These are phyloP conservation scores for Rhexocercosporidium sp. DNA, from an alignment of 2,329 filamentous ascomycete species.

Conservation along the genomic window DNA sequence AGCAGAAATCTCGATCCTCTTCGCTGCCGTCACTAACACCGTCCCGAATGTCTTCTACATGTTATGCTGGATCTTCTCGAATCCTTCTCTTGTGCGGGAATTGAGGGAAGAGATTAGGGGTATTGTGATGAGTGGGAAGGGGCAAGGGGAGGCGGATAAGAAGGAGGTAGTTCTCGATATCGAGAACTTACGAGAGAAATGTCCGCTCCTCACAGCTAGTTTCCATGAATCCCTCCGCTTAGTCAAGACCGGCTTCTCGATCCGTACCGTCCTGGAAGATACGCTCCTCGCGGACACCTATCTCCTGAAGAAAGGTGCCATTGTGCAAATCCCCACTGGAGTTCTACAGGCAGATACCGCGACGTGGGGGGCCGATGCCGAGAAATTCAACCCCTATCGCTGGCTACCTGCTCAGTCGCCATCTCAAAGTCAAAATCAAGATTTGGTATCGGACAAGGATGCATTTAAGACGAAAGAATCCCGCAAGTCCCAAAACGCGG, in stretches of 20 bases:
- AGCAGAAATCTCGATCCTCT: slow-evolving; percentile 42
- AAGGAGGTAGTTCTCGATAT: slow-evolving; percentile 43
- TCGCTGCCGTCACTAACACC: slow-evolving; percentile 43
- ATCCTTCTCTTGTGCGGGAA: slow-evolving; percentile 37
- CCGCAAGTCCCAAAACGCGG: slow-evolving; percentile 19
- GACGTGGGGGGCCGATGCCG: slow-evolving; percentile 51
- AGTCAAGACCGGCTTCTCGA: slow-evolving; percentile 44
- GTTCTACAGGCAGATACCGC: slow-evolving; percentile 47
- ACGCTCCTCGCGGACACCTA: slow-evolving; percentile 47
- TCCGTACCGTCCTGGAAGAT: slow-evolving; percentile 48
- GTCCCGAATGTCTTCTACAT: slow-evolving; percentile 47
- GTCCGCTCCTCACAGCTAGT: slow-evolving; percentile 49
- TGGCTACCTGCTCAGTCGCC: slow-evolving; percentile 41
- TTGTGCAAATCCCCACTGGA: slow-evolving; percentile 50
- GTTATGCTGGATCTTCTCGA: slow-evolving; percentile 41
- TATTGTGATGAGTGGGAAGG: slow-evolving; percentile 17
- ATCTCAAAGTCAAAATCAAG: not conserved
- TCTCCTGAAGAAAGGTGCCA: slow-evolving; percentile 48
- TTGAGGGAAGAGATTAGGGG: slow-evolving; percentile 40
- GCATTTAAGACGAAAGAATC: slow-evolving; percentile 20
- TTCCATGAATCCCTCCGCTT: slow-evolving; percentile 52
- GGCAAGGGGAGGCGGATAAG: slow-evolving; percentile 9
- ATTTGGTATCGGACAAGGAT: not conserved
- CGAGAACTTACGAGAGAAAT: slow-evolving; percentile 43
- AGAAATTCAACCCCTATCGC: slow-evolving; percentile 48